Evolutionary conservation across 371 early-diverging fungal genomes (phyloP).

Genomic region (Mortierella sp.): DNA sequence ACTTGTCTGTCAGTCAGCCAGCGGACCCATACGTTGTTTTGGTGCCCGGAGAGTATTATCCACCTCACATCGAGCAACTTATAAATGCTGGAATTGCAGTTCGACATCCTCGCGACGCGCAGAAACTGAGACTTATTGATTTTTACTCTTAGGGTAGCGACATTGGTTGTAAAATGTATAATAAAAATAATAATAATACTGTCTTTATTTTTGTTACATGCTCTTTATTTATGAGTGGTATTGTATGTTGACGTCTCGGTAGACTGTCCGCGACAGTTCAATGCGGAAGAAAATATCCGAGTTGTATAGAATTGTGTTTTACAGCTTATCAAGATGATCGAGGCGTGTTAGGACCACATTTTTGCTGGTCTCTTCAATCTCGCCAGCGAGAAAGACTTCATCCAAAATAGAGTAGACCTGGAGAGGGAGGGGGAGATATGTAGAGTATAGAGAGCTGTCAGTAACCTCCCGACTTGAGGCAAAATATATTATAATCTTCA

Average conservation of each 20-base stretch:
- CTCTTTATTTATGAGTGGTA: slow-evolving; percentile 15
- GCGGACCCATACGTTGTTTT: slow-evolving; percentile 63
- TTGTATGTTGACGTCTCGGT: slow-evolving; percentile 4
- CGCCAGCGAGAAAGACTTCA: slow-evolving; percentile 97
- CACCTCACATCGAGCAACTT: slow-evolving; percentile 69
- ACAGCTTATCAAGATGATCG: slow-evolving; percentile 84
- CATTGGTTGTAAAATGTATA: neutral
- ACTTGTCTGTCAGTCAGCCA: slow-evolving; percentile 60
- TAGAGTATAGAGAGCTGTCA: neutral
- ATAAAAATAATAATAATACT: neutral
- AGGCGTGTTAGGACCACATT: slow-evolving; percentile 78
- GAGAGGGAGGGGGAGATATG: neutral
- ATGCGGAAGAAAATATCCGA: neutral
- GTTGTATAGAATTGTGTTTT: slow-evolving; percentile 46
- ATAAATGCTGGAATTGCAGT: slow-evolving; percentile 66
- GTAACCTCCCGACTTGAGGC: neutral
- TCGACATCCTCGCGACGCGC: slow-evolving; percentile 67
- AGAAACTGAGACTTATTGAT: slow-evolving; percentile 61
- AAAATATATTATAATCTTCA: neutral
- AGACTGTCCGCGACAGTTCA: neutral
- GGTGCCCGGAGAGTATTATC: slow-evolving; percentile 62
- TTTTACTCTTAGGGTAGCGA: slow-evolving; percentile 44
- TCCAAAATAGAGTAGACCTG: slow-evolving; percentile 97
- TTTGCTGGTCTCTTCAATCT: slow-evolving; percentile 96
- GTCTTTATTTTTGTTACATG: neutral